A percentile compares a stretch with the other conserved stretches of the same genome.
phyloP scores from a whole-genome alignment of 768 basidiomycete genomes.

The Boletus rubescentipes region DNA sequence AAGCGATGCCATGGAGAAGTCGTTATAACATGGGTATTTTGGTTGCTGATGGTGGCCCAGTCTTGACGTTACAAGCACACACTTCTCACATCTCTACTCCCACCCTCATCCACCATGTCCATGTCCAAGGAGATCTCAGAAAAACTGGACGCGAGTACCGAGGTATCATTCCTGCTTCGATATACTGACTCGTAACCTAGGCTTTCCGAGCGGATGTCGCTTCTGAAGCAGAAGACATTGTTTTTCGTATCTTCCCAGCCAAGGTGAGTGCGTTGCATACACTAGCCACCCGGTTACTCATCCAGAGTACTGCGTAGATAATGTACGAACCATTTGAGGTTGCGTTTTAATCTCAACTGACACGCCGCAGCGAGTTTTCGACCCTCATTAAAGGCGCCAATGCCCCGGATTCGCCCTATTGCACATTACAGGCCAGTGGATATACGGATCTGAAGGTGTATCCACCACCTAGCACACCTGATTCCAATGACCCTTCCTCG shows the following conservation, averaged over 20 bases:
- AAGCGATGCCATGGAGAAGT: too few species aligned
- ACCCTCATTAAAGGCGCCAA: slow-evolving; percentile 51
- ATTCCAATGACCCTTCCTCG: slow-evolving; percentile 41
- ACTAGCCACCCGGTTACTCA: slow-evolving; percentile 1
- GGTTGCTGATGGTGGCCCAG: too few species aligned
- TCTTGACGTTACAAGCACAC: neutral
- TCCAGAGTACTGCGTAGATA: slow-evolving; percentile 43
- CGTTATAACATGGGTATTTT: too few species aligned
- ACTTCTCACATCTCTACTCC: neutral
- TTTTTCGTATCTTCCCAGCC: slow-evolving; percentile 61
- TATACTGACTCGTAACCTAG: slow-evolving; percentile 35
- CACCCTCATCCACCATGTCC: slow-evolving; percentile 14
- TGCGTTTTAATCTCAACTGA: neutral
- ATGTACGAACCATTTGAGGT: slow-evolving; percentile 38
- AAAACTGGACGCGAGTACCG: slow-evolving; percentile 47
- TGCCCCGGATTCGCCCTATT: slow-evolving; percentile 52
- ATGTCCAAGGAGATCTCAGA: slow-evolving; percentile 47
- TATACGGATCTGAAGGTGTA: slow-evolving; percentile 62
- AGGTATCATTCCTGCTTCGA: neutral
- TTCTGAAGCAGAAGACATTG: slow-evolving; percentile 56
- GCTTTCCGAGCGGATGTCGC: slow-evolving; percentile 48
- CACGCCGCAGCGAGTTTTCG: slow-evolving; percentile 56
- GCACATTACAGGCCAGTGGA: slow-evolving; percentile 42
- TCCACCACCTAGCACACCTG: slow-evolving; percentile 40
- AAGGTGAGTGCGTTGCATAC: slow-evolving; percentile 48